phyloP scores from a whole-genome alignment of 1,139 yeast genomes.

The Scheffersomyces insectosa region DNA sequence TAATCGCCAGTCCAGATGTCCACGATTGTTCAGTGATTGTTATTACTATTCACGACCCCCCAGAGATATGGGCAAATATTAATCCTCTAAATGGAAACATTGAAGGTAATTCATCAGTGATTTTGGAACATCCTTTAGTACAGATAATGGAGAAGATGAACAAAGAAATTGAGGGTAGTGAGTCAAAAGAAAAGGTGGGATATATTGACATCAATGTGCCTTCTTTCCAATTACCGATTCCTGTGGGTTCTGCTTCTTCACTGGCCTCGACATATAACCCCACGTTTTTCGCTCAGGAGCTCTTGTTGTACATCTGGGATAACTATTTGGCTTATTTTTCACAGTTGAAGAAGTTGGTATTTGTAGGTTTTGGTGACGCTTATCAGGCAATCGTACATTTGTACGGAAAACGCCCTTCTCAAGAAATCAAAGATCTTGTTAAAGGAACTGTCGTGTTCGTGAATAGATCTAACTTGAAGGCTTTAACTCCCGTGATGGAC shows the following conservation, averaged over 20 bases:
- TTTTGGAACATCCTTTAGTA: constrained; percentile 47
- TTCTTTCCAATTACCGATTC: constrained; percentile 35
- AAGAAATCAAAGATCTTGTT: constrained; percentile 59
- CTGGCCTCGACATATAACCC: constrained; percentile 51
- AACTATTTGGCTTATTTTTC: constrained; percentile 77
- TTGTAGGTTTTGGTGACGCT: constrained; percentile 89
- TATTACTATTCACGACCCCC: constrained; percentile 84
- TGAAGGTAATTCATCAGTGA: constrained; percentile 70
- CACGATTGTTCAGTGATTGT: constrained; percentile 64
- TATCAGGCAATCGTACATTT: constrained; percentile 85
- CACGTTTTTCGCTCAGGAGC: constrained; percentile 71
- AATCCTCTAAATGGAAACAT: constrained; percentile 80
- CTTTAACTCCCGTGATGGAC: constrained; percentile 83
- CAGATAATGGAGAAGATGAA: constrained; percentile 37
- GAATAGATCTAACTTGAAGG: constrained; percentile 64
- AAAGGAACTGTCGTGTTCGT: constrained; percentile 74
- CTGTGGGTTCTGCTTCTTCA: constrained; percentile 20
- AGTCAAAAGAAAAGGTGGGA: constrained; percentile 71
- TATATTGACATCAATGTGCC: constrained; percentile 85
- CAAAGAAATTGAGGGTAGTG: constrained; percentile 32
- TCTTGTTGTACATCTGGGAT: constrained; percentile 83
- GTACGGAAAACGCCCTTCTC: constrained; percentile 72
- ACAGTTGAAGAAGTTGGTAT: constrained; percentile 65
- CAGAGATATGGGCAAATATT: constrained; percentile 87
- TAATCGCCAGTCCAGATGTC: constrained; percentile 75